A percentile compares a stretch with the other conserved stretches of the same genome.
These are phyloP conservation scores for Yamagishiella unicocca DNA, from an alignment of 139 green algal species.

Conservation along the genomic window DNA sequence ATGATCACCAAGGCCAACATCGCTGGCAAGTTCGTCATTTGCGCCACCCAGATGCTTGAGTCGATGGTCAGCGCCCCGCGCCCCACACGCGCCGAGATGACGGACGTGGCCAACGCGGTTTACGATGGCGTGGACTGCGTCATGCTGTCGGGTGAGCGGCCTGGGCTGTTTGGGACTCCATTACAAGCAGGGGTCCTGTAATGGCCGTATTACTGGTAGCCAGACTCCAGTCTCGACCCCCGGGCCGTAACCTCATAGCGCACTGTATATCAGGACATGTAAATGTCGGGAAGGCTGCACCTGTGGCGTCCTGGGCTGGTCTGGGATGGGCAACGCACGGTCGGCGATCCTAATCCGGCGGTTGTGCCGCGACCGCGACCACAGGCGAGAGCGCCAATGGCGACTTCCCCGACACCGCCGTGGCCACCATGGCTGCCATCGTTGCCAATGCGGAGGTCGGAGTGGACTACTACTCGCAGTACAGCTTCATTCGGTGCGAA, in stretches of 20 bases:
- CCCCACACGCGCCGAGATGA: conserved; percentile 88
- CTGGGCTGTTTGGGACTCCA: too few relatives aligned
- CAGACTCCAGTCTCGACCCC: too few relatives aligned
- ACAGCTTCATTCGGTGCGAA: conserved; percentile 67
- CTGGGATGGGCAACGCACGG: too few relatives aligned
- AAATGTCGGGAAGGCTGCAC: too few relatives aligned
- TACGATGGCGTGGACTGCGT: conserved; percentile 79
- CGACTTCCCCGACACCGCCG: conserved; percentile 75
- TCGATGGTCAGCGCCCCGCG: conserved; percentile 75
- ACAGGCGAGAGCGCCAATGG: conserved; percentile 86
- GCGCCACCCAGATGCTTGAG: conserved; percentile 82
- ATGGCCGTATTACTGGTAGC: too few relatives aligned
- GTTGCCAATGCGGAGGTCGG: conserved; percentile 80
- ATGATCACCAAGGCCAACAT: conserved; percentile 84
- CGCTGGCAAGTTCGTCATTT: conserved; percentile 75
- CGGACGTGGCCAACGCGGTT: conserved; percentile 92
- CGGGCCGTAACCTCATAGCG: too few relatives aligned
- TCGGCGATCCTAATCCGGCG: too few relatives aligned
- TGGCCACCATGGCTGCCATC: conserved; percentile 86
- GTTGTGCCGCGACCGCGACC: neutral
- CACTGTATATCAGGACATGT: too few relatives aligned
- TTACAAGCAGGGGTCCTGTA: too few relatives aligned
- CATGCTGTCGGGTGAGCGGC: conserved; percentile 62
- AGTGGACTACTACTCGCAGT: conserved; percentile 71
- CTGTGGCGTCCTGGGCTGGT: too few relatives aligned